phyloP scores from a whole-genome alignment of 371 early-diverging fungal species.

The Nematocida sp. region DNA sequence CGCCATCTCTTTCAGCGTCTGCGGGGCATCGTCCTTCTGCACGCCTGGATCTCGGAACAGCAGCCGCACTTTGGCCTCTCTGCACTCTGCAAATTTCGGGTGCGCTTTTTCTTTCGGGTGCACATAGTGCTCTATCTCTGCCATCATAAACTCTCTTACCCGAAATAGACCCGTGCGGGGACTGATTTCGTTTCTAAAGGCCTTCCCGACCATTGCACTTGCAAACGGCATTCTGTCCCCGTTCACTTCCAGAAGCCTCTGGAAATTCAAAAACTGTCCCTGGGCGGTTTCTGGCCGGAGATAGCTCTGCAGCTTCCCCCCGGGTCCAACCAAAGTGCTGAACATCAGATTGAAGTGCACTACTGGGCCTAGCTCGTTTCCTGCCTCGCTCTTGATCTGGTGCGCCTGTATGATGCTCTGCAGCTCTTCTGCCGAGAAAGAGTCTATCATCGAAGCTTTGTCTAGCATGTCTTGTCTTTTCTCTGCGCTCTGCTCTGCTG shows the following conservation, averaged over 20 bases:
- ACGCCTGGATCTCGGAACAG: constrained; percentile 65
- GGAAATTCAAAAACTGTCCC: constrained; percentile 97
- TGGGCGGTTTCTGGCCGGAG: constrained; percentile 99
- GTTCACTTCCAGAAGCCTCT: constrained; percentile 87
- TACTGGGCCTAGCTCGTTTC: constrained; percentile 73
- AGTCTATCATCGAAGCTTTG: constrained; percentile 42
- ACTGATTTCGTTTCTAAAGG: constrained; percentile 98
- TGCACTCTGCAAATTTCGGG: constrained; percentile 76
- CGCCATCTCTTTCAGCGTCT: not conserved
- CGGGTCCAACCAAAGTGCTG: constrained; percentile 89
- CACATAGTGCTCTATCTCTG: constrained; percentile 98
- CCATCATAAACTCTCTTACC: constrained; percentile 97
- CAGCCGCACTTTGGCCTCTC: constrained; percentile 71
- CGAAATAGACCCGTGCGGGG: constrained; percentile 91
- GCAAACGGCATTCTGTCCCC: constrained; percentile 96
- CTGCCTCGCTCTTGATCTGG: constrained; percentile 71
- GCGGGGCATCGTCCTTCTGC: constrained; percentile 1
- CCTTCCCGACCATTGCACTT: constrained; percentile 90
- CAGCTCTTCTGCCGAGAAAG: constrained; percentile 74
- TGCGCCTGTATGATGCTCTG: constrained; percentile 75
- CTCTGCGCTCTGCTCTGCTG: constrained; percentile 73
- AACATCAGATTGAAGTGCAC: constrained; percentile 98
- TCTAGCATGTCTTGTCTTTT: constrained; percentile 66
- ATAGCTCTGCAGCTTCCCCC: constrained; percentile 73
- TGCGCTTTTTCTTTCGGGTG: constrained; percentile 85